Conservation (phyloP, 164 flowering plant species). For the Dillenia turbinata region DNA sequence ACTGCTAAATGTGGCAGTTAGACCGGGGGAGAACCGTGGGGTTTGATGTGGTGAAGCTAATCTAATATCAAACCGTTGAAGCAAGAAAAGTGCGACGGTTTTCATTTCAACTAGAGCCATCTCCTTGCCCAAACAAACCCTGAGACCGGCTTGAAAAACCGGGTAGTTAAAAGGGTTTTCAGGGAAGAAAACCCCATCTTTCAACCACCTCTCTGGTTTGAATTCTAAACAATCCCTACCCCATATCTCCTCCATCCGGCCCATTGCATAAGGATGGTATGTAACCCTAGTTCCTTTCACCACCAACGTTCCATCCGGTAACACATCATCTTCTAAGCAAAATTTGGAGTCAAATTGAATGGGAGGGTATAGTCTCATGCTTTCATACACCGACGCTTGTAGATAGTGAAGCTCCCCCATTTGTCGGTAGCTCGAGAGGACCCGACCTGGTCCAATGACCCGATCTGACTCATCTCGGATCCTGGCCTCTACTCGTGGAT, state of each 20-base stretch:
- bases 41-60: not conserved
- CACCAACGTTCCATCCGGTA: conserved; percentile 64
- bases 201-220: conserved; percentile 75
- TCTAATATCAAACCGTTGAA: conserved; percentile 26
- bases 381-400: conserved; percentile 54
- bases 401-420: conserved; percentile 46
- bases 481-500: conserved; percentile 31
- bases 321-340: conserved; percentile 42
- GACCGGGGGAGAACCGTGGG: conserved; percentile 51
- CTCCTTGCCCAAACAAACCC: conserved; percentile 70
- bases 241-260: conserved; percentile 69
- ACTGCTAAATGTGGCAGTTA: conserved; percentile 44
- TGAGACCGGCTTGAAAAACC: conserved; percentile 60
- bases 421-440: conserved; percentile 27
- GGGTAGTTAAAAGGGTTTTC: conserved; percentile 58
- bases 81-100: conserved; percentile 29
- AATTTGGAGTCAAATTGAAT: conserved; percentile 65
- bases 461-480: conserved; percentile 35
- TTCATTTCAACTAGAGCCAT: conserved; percentile 51
- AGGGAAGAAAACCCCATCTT: conserved; percentile 27
- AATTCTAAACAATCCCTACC: conserved; percentile 60
- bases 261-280: conserved; percentile 84
- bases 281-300: conserved; percentile 57
- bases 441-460: conserved; percentile 19
- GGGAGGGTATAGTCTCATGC: conserved; percentile 68